Evolutionary conservation across 305 asterid species (phyloP), one percentile per base, ranked within the genome.

Genomic region (Fraxinus sp.): DNA sequence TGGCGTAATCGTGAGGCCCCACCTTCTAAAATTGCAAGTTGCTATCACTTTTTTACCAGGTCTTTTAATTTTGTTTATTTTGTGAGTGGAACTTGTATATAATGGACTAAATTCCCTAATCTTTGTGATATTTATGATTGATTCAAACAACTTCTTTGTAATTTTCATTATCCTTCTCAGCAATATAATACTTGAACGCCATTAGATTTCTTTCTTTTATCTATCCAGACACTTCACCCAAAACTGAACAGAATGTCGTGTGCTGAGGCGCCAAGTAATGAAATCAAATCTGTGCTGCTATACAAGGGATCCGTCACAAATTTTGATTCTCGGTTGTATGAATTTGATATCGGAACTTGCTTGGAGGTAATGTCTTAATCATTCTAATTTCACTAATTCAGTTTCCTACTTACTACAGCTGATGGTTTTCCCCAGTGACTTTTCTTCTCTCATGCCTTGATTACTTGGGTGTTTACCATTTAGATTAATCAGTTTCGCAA

Each of bases 301-400:
- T 96, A 87, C 79, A 89, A 91, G 64, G 99, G 98, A 75, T 93
- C 98, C 62, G 91, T 96, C 87, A 88, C 91, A 5, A 82, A 79
- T 46, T 93, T 89, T 75, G 98, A 96, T 87, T 91, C 97, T 74
- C 92, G 90, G 39, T 83, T 96, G 88, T 84, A 70, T 85, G 94
- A 90, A 37, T 90, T 90, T 85, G 98, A 94, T 88, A 94, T 96
- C 83, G 98, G 91, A 82, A 91, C 99, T 86, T 96, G 98, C 89
- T 91, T 96, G 94, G 99, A 96, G 99, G 99, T 94, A 90, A 80
- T 57, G n/a, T 20, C 80, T 77, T 74, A 70, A 74, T 72, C 72
- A 73, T 59, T 44, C 18, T 28, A n/a, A 41, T 75, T 44, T 59
- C 32, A 33, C 16, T 46, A 18, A n/a, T 28, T 55, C 68, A 71